A percentile compares a stretch with the other conserved stretches of the same genome.
phyloP scores from a whole-genome alignment of 352 stramenopile species.

The Albugo candida region DNA sequence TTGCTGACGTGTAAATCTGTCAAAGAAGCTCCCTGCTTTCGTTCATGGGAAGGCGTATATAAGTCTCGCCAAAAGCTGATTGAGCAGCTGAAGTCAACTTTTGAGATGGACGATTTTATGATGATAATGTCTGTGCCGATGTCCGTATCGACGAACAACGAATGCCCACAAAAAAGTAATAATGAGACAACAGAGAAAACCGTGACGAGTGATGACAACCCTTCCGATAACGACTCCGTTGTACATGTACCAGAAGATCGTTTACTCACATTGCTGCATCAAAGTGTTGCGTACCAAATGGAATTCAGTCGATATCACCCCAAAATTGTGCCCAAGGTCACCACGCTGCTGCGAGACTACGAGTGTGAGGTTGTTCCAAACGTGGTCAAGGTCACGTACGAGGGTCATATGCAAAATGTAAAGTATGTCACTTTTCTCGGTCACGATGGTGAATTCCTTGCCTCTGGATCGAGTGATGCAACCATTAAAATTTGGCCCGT shows the following conservation, averaged over 20 bases:
- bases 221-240: conserved; percentile 2
- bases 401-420: conserved; percentile 72
- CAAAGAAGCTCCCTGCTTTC: conserved; percentile 59
- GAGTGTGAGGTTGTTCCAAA: conserved; percentile 75
- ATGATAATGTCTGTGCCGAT: conserved; percentile 5
- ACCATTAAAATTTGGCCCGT: conserved; percentile 75
- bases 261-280: conserved; percentile 60
- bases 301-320: conserved; percentile 78
- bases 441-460: conserved; percentile 61
- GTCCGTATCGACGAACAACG: neutral
- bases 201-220: conserved; percentile 5
- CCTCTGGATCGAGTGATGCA: conserved; percentile 70
- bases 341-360: conserved; percentile 67
- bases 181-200: neutral
- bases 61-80: conserved; percentile 67
- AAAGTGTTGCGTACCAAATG: conserved; percentile 79
- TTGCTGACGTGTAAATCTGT: conserved; percentile 79
- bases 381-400: conserved; percentile 69
- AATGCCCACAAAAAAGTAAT: too few species aligned
- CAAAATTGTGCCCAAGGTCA: conserved; percentile 71
- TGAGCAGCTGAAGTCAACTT: conserved; percentile 63
- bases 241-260: conserved; percentile 37
- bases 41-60: conserved; percentile 66
- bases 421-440: conserved; percentile 79
- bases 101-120: conserved; percentile 59